These are phyloP conservation scores for Leccinum subgranulosum DNA, from an alignment of 768 basidiomycete species.

Conservation along the genomic window DNA sequence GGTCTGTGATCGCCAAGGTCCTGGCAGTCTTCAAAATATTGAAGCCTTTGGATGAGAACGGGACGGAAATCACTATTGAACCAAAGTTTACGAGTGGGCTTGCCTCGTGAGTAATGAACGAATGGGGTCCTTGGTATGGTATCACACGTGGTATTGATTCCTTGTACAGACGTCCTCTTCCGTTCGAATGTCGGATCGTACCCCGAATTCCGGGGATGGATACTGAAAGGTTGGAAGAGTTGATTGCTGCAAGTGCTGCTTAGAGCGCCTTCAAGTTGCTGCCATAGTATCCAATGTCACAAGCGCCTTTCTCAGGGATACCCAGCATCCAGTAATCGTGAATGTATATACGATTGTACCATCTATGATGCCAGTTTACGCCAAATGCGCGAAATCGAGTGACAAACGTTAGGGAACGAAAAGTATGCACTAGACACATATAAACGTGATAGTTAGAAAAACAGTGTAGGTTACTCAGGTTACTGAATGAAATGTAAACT, in stretches of 20 bases:
- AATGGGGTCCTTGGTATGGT: not conserved
- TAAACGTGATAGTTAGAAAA: too few species aligned
- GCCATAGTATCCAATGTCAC: too few species aligned
- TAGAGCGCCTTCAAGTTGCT: not conserved
- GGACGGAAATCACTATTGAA: not conserved
- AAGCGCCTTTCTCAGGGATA: too few species aligned
- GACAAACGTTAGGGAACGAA: too few species aligned
- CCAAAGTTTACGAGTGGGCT: not conserved
- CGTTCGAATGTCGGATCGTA: not conserved
- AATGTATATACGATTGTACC: too few species aligned
- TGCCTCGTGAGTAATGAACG: not conserved
- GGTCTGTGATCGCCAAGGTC: not conserved
- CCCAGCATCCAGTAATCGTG: too few species aligned
- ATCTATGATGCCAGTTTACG: too few species aligned
- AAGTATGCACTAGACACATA: too few species aligned
- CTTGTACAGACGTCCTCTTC: not conserved
- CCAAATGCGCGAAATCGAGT: too few species aligned
- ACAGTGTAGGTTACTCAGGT: too few species aligned
- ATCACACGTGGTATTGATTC: not conserved
- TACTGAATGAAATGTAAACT: too few species aligned
- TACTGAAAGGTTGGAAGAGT: not conserved
- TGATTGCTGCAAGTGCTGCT: not conserved
- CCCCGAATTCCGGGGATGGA: not conserved
- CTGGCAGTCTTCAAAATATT: not conserved
- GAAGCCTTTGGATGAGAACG: not conserved